A percentile compares a stretch with the other conserved stretches of the same genome.
These are phyloP conservation scores for Pichia sp. DNA, from an alignment of 1,139 yeast genomes.

Conservation along the genomic window DNA sequence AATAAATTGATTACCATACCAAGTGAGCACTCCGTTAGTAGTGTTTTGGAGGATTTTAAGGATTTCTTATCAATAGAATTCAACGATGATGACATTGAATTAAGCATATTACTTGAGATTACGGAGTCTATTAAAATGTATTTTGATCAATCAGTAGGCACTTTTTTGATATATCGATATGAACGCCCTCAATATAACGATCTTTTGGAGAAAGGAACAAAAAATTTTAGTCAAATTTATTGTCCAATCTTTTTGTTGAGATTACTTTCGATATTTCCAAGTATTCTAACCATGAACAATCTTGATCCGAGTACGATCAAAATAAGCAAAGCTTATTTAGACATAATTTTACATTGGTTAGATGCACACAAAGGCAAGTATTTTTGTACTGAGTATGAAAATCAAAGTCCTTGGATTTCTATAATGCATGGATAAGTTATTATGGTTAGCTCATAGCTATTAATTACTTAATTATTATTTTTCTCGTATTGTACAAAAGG, in stretches of 20 bases:
- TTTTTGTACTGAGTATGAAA: conserved; percentile 41
- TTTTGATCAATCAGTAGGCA: conserved; percentile 69
- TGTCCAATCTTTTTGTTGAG: conserved; percentile 53
- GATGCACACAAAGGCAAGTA: conserved; percentile 40
- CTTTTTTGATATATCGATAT: conserved; percentile 68
- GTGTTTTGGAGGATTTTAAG: conserved; percentile 44
- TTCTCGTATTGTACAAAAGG: too few species aligned
- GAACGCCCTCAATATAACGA: conserved; percentile 78
- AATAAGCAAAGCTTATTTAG: conserved; percentile 47
- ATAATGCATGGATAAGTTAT: conserved; percentile 14
- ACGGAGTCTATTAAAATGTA: conserved; percentile 63
- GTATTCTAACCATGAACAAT: conserved; percentile 63
- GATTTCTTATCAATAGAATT: conserved; percentile 11
- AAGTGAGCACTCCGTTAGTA: conserved; percentile 40
- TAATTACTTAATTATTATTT: too few species aligned
- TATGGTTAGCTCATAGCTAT: too few species aligned
- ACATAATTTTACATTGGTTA: conserved; percentile 44
- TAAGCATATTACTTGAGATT: conserved; percentile 59
- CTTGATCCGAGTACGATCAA: conserved; percentile 76
- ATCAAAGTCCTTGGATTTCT: conserved; percentile 43
- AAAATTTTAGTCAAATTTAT: conserved; percentile 43
- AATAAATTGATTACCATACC: conserved; percentile 64
- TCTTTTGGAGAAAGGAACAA: conserved; percentile 22
- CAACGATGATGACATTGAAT: conserved; percentile 31
- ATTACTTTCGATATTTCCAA: conserved; percentile 71